phyloP scores from a whole-genome alignment of 73 alveolate species.

The Paramecium biaurelia region DNA sequence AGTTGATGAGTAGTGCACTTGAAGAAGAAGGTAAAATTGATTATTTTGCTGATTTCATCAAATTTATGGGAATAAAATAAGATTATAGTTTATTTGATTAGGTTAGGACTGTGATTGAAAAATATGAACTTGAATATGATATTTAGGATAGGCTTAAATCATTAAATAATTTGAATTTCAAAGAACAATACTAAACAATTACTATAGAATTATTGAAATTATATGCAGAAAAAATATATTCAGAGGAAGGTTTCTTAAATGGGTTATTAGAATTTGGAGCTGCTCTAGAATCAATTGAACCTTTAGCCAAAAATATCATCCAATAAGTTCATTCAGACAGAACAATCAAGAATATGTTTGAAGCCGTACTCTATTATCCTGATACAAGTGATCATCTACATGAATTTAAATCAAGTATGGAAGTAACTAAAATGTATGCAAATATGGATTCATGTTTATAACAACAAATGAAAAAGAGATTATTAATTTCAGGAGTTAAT shows the following conservation, averaged over 20 bases:
- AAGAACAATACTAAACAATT: neutral
- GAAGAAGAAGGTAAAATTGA: neutral
- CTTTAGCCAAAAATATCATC: neutral
- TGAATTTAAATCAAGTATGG: neutral
- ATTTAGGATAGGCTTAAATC: neutral
- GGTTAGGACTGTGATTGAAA: neutral
- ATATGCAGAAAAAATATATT: neutral
- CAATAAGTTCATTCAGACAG: neutral
- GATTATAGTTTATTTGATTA: neutral
- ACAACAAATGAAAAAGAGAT: constrained; percentile 34
- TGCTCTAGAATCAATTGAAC: neutral
- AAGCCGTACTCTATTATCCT: constrained; percentile 21
- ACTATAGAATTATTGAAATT: neutral
- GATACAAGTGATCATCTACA: constrained; percentile 23
- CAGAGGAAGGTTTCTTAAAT: neutral
- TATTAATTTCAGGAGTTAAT: constrained; percentile 55
- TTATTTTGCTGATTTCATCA: constrained; percentile 4
- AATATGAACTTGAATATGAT: constrained; percentile 30
- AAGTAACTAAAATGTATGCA: neutral
- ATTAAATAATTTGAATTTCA: neutral
- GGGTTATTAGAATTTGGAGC: constrained; percentile 4
- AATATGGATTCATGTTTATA: constrained; percentile 23
- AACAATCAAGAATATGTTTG: neutral
- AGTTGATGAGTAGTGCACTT: neutral
- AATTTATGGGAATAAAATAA: constrained; percentile 21